Conservation (phyloP, 768 basidiomycete species). For the Russula vinacea region DNA sequence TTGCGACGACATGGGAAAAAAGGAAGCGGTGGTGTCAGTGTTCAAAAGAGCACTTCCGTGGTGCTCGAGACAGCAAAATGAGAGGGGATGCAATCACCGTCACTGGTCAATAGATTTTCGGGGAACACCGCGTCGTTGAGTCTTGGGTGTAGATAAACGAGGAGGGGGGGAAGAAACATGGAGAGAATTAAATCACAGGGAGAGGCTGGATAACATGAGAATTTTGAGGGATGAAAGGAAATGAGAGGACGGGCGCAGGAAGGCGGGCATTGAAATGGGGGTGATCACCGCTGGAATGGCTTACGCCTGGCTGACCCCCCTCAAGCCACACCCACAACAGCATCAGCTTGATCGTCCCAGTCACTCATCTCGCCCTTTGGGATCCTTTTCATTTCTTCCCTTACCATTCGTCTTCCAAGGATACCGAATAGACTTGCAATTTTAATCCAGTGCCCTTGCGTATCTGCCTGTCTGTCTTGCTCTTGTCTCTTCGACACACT, state of each 20-base stretch:
- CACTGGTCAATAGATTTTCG: background rate
- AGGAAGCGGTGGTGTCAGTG: background rate
- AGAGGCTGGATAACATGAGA: too few relatives aligned
- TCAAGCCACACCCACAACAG: background rate
- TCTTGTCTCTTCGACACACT: constrained; percentile 10
- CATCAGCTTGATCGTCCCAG: background rate
- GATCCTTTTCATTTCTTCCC: background rate
- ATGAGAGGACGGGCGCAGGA: background rate
- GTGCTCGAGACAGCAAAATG: background rate
- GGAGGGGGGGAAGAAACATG: background rate
- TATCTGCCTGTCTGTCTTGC: constrained; percentile 6
- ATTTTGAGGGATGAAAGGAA: background rate
- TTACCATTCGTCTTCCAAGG: background rate
- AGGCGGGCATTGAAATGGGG: constrained; percentile 22
- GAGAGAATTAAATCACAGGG: background rate
- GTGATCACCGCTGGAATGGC: background rate
- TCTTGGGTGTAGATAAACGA: background rate
- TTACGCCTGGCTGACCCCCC: too few relatives aligned
- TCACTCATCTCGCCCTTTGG: background rate
- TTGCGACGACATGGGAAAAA: background rate
- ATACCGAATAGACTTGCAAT: background rate
- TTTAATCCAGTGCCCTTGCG: background rate
- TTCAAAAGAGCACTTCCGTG: background rate
- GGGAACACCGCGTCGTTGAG: background rate
- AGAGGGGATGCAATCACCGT: background rate